Evolutionary conservation across 1,139 yeast genomes (phyloP).

Genomic region (Yamadazyma kanchanaburiensis): DNA sequence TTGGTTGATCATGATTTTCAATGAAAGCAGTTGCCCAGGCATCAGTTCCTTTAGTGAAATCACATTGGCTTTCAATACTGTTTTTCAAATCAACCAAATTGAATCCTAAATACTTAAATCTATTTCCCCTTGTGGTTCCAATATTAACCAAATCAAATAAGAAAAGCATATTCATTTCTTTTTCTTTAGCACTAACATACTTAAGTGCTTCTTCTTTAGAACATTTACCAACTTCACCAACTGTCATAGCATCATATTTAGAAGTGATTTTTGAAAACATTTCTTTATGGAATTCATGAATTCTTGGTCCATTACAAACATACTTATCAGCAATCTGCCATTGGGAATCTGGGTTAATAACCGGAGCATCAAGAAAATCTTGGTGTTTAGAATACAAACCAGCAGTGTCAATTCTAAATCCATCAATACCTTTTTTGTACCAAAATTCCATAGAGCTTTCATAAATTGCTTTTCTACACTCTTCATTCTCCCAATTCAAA

Average conservation of each 20-base stretch:
- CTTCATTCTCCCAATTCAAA: slow-evolving; percentile 58
- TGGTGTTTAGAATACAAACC: slow-evolving; percentile 50
- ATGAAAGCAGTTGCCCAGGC: slow-evolving; percentile 56
- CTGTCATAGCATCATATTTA: slow-evolving; percentile 53
- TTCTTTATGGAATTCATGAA: slow-evolving; percentile 56
- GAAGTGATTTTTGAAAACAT: slow-evolving; percentile 43
- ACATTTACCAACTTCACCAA: slow-evolving; percentile 52
- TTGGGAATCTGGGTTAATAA: slow-evolving; percentile 34
- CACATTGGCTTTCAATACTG: slow-evolving; percentile 25
- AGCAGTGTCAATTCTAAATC: slow-evolving; percentile 57
- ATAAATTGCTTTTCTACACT: slow-evolving; percentile 48
- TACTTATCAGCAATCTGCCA: slow-evolving; percentile 35
- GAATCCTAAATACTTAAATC: slow-evolving; percentile 33
- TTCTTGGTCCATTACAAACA: slow-evolving; percentile 47
- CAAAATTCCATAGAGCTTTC: slow-evolving; percentile 48
- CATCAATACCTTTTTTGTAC: slow-evolving; percentile 56
- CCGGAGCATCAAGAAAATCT: slow-evolving; percentile 47
- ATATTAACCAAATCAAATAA: slow-evolving; percentile 45
- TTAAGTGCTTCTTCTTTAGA: slow-evolving; percentile 40
- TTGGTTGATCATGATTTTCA: slow-evolving; percentile 60
- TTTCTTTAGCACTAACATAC: slow-evolving; percentile 46
- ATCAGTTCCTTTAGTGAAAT: slow-evolving; percentile 45
- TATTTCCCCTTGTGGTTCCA: slow-evolving; percentile 35
- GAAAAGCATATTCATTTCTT: slow-evolving; percentile 53
- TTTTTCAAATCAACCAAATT: slow-evolving; percentile 40